Base-by-base conservation (phyloP, 495 filamentous ascomycete species). In the Annulohypoxylon bovei region DNA sequence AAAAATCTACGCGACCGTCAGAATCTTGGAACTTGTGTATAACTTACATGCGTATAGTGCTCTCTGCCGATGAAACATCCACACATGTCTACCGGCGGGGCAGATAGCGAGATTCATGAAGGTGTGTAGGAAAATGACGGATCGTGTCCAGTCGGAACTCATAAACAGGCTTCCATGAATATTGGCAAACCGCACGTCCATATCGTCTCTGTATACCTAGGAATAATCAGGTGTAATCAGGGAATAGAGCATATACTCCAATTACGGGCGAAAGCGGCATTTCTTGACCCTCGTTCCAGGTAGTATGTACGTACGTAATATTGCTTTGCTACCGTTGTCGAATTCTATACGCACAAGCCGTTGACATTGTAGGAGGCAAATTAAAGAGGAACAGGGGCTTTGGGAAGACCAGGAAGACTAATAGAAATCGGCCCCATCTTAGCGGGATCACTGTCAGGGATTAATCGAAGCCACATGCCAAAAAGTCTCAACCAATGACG, bases 391-490 rank as follows among this genome's bases (percentile, higher is more conserved):
- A 42, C 39, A 42, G n/a, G 39, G 39, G n/a, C 8, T 42, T 18
- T 42, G 8, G 39, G n/a, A 42, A 42, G 39, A 42, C 39, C 8
- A 35, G 11, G 32, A 35, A 35, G 7, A 9, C 32, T 35, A 42
- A 18, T 35, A 14, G 20, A 27, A 18, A 46, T 46, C 42, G 62
- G 30, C 35, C 63, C 68, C 62, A 57, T 59, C 37, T 71, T 71
- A 71, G 62, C 57, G 68, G 68, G 68, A 61, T 66, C 56, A 67
- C 27, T 59, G 27, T 6, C 64, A 35, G 40, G 57, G 65, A 59
- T 71, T 46, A 55, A 25, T 57, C 22, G 47, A 72, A 72, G 70
- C 70, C 70, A 72, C 70, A 72, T 72, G 70, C 64, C 39, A 42
- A 68, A 49, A 32, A 44, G 12, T 4, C 6, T 28, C 30, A 55